Evolutionary conservation across 345 rosid species (phyloP).

Genomic region (Euphorbia peplus): DNA sequence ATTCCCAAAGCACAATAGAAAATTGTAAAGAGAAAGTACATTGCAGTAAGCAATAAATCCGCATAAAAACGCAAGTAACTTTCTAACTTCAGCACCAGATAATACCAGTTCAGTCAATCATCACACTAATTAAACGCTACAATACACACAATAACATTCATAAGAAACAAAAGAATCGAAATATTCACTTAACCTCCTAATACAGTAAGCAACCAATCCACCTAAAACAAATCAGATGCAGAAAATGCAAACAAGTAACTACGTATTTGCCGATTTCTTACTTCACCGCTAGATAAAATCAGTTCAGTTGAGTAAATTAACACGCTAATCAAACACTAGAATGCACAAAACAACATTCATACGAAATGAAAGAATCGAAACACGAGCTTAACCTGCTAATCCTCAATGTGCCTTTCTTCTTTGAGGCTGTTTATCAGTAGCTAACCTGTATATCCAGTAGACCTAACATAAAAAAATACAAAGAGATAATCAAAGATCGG

Average conservation of each 20-base stretch:
- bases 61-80: too few relatives aligned
- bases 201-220: not conserved
- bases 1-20: too few relatives aligned
- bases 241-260: not conserved
- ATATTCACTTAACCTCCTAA: too few relatives aligned
- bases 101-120: too few relatives aligned
- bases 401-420: constrained; percentile 65
- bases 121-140: too few relatives aligned
- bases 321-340: not conserved
- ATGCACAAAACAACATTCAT: not conserved
- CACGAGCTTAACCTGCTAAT: constrained; percentile 10
- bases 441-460: constrained; percentile 81
- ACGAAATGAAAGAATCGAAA: not conserved
- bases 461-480: constrained; percentile 38
- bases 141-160: too few relatives aligned
- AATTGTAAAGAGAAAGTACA: too few relatives aligned
- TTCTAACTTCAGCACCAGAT: too few relatives aligned
- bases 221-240: not conserved
- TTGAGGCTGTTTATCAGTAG: constrained; percentile 65
- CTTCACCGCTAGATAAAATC: not conserved
- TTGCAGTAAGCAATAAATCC: too few relatives aligned
- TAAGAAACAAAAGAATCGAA: too few relatives aligned
- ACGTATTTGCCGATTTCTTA: not conserved
- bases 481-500: constrained; percentile 12
- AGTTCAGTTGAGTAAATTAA: not conserved